Evolutionary conservation across 768 basidiomycete genomes (phyloP).

Genomic region (Goffeauzyma gilvescens): DNA sequence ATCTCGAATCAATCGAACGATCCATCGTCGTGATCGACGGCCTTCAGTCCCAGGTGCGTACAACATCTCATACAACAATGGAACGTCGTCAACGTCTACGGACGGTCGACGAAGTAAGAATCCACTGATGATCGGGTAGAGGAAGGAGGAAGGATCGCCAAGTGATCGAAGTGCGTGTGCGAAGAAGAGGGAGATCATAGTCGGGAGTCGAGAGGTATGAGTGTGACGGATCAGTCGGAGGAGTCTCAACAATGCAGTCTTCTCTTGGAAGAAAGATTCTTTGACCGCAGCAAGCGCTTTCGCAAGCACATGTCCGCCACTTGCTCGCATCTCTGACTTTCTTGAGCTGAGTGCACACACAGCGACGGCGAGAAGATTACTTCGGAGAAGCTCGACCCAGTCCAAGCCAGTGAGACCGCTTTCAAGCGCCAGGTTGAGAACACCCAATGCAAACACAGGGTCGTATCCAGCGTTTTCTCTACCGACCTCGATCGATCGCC

Average conservation of each 20-base stretch:
- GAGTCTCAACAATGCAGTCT: slow-evolving; percentile 51
- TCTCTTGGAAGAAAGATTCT: slow-evolving; percentile 58
- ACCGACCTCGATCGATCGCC: slow-evolving; percentile 37
- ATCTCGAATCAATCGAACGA: slow-evolving; percentile 60
- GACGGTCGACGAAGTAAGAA: slow-evolving; percentile 79
- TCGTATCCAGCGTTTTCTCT: slow-evolving; percentile 47
- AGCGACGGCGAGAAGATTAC: slow-evolving; percentile 55
- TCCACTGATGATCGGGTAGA: slow-evolving; percentile 65
- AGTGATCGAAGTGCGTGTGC: slow-evolving; percentile 61
- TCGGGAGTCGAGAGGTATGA: slow-evolving; percentile 44
- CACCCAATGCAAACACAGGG: slow-evolving; percentile 51
- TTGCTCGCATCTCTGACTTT: slow-evolving; percentile 42
- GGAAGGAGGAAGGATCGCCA: slow-evolving; percentile 71
- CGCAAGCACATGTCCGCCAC: slow-evolving; percentile 46
- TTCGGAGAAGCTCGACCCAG: slow-evolving; percentile 77
- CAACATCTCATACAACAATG: slow-evolving; percentile 73
- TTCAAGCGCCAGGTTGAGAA: slow-evolving; percentile 53
- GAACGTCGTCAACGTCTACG: slow-evolving; percentile 63
- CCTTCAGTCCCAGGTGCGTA: slow-evolving; percentile 62
- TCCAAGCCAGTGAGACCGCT: slow-evolving; percentile 40
- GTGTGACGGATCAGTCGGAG: slow-evolving; percentile 48
- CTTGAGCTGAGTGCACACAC: slow-evolving; percentile 55
- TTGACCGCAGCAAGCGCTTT: slow-evolving; percentile 45
- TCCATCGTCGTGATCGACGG: slow-evolving; percentile 80
- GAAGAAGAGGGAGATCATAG: slow-evolving; percentile 61